phyloP scores from a whole-genome alignment of 2,329 filamentous ascomycete species.

The Geosmithia putterillii region DNA sequence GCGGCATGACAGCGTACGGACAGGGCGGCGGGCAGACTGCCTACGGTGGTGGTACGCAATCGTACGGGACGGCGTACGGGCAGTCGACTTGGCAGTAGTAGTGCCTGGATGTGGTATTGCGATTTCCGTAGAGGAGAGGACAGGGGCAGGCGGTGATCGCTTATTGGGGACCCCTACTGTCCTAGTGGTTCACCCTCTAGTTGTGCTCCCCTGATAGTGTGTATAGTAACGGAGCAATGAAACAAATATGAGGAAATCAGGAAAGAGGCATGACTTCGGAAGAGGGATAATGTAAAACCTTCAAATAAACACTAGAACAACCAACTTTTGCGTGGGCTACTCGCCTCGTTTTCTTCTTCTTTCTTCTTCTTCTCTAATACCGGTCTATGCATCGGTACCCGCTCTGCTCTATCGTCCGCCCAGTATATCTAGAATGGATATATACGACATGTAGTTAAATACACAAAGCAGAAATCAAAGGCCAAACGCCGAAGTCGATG shows the following conservation, averaged over 20 bases:
- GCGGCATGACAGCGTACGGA: constrained; percentile 45
- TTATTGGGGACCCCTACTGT: no score
- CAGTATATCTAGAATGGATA: not conserved
- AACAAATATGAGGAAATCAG: no score
- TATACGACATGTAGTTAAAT: not conserved
- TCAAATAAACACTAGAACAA: not conserved
- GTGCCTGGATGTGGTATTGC: not conserved
- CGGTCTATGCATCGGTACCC: not conserved
- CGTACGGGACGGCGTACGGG: constrained; percentile 28
- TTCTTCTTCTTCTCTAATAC: not conserved
- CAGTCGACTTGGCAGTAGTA: constrained; percentile 29
- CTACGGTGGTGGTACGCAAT: constrained; percentile 37
- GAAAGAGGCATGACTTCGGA: not conserved
- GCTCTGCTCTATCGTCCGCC: not conserved
- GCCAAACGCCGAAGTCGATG: not conserved
- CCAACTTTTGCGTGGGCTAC: not conserved
- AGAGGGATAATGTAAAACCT: not conserved
- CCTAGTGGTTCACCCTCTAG: not conserved
- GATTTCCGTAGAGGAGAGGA: not conserved
- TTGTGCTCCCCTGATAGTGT: not conserved
- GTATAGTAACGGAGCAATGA: no score
- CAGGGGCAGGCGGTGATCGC: no score
- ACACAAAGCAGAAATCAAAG: not conserved
- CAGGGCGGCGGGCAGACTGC: constrained; percentile 34
- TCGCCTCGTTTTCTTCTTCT: not conserved